Evolutionary conservation across 768 basidiomycete species (phyloP).

Genomic region (Lactarius vividus): DNA sequence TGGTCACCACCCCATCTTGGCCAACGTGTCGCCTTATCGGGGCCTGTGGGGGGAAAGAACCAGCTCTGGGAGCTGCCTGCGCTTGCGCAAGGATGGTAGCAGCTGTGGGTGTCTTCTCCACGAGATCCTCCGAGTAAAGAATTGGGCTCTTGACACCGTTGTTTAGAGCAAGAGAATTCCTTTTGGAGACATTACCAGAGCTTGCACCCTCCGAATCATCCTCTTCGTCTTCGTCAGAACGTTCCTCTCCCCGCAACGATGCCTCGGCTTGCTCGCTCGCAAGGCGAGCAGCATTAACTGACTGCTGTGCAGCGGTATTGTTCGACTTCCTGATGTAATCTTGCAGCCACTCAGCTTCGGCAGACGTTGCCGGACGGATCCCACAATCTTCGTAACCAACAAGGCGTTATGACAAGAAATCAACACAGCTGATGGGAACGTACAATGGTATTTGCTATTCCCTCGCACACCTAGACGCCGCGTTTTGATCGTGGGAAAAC

Average conservation of each 20-base stretch:
- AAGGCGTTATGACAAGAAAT: conserved; percentile 23
- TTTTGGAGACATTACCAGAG: conserved; percentile 62
- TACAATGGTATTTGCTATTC: conserved; percentile 96
- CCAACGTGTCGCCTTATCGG: conserved; percentile 70
- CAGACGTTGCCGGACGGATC: conserved; percentile 85
- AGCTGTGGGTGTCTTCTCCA: conserved; percentile 85
- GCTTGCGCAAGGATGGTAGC: conserved; percentile 74
- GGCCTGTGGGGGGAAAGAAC: conserved; percentile 63
- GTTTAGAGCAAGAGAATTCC: conserved; percentile 67
- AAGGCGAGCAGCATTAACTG: conserved; percentile 69
- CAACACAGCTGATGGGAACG: conserved; percentile 40
- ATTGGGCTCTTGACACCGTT: conserved; percentile 57
- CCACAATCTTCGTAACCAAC: conserved; percentile 68
- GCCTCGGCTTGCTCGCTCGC: conserved; percentile 70
- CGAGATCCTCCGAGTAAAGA: conserved; percentile 60
- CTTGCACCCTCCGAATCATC: conserved; percentile 75
- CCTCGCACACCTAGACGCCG: conserved; percentile 88
- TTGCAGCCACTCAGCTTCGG: conserved; percentile 89
- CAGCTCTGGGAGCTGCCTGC: conserved; percentile 60
- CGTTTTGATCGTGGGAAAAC: conserved; percentile 95
- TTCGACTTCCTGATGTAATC: conserved; percentile 91
- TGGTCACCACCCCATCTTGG: conserved; percentile 53
- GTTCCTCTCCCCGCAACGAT: conserved; percentile 58
- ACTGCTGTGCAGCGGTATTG: conserved; percentile 75
- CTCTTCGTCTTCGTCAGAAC: conserved; percentile 82